Conservation (phyloP, 2,329 filamentous ascomycete genomes). For the Nemania sp. region DNA sequence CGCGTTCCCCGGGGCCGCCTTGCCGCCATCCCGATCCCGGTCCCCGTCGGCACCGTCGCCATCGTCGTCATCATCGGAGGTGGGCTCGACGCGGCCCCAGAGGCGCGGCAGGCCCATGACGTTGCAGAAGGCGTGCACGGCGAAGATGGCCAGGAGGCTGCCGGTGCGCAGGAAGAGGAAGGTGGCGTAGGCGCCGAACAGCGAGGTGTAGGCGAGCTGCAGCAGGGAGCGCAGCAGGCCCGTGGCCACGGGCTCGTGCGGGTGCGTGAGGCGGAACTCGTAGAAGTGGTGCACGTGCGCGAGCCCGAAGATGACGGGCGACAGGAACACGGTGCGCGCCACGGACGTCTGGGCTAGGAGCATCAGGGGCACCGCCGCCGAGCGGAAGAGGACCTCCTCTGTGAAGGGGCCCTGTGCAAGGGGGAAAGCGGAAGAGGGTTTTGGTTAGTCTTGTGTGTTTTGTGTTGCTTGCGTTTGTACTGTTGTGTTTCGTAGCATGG, state of each 20-base stretch:
- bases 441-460: not conserved
- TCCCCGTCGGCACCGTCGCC: slow-evolving; percentile 29
- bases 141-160: slow-evolving; percentile 74
- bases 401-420: slow-evolving; percentile 75
- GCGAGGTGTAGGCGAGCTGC: slow-evolving; percentile 86
- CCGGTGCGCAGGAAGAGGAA: slow-evolving; percentile 88
- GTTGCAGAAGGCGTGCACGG: slow-evolving; percentile 90
- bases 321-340: slow-evolving; percentile 72
- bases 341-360: slow-evolving; percentile 67
- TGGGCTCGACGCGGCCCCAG: slow-evolving; percentile 74
- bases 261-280: slow-evolving; percentile 84
- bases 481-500: no score
- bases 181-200: slow-evolving; percentile 92
- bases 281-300: slow-evolving; percentile 96
- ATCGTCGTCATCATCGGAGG: slow-evolving; percentile 19
- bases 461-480: not conserved
- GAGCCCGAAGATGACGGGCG: slow-evolving; percentile 88
- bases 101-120: slow-evolving; percentile 85
- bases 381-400: slow-evolving; percentile 93
- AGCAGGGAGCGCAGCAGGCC: slow-evolving; percentile 74
- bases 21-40: slow-evolving; percentile 3
- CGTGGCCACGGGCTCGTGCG: slow-evolving; percentile 64
- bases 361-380: slow-evolving; percentile 81
- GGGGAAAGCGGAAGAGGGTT: not conserved
- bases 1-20: slow-evolving; percentile 34